Conservation (phyloP, 257 asterid genomes). For the Verbascum thapsus region DNA sequence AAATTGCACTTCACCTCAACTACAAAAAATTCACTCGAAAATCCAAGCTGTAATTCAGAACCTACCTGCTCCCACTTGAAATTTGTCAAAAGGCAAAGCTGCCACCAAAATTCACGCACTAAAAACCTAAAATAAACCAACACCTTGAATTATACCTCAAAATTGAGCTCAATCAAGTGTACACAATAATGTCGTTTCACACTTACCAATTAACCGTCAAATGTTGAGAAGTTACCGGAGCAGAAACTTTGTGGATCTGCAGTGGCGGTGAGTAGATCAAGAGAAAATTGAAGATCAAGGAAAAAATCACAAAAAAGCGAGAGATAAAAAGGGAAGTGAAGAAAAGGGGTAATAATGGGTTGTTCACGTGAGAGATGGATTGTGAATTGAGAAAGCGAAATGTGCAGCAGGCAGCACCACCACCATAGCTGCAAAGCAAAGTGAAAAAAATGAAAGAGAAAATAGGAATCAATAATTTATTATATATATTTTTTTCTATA, state of each 20-base stretch:
- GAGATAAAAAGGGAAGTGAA: slow-evolving; percentile 22
- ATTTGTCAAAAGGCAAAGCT: slow-evolving; percentile 34
- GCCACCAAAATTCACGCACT: slow-evolving; percentile 30
- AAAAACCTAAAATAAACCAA: slow-evolving; percentile 19
- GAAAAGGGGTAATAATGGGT: slow-evolving; percentile 44
- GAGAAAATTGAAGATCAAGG: slow-evolving; percentile 39
- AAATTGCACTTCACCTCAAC: slow-evolving; percentile 27
- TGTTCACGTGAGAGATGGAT: slow-evolving; percentile 73
- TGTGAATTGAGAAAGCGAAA: slow-evolving; percentile 68
- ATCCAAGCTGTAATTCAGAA: slow-evolving; percentile 29
- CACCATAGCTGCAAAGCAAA: slow-evolving; percentile 38
- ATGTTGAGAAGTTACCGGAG: slow-evolving; percentile 27
- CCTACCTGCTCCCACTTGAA: slow-evolving; percentile 23
- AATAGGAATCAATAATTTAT: background rate
- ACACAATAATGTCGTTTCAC: slow-evolving; percentile 21
- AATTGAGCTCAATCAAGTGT: slow-evolving; percentile 30
- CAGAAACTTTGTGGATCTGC: slow-evolving; percentile 43
- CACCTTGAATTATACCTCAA: too few species aligned
- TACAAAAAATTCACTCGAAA: slow-evolving; percentile 19
- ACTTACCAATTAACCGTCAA: slow-evolving; percentile 33
- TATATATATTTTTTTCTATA: background rate
- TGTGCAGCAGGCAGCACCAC: slow-evolving; percentile 51
- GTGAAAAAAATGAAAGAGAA: slow-evolving; percentile 24
- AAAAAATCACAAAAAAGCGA: slow-evolving; percentile 19
- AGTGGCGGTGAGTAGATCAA: slow-evolving; percentile 42